phyloP scores from a whole-genome alignment of 768 basidiomycete species.

The Boletus sp. region DNA sequence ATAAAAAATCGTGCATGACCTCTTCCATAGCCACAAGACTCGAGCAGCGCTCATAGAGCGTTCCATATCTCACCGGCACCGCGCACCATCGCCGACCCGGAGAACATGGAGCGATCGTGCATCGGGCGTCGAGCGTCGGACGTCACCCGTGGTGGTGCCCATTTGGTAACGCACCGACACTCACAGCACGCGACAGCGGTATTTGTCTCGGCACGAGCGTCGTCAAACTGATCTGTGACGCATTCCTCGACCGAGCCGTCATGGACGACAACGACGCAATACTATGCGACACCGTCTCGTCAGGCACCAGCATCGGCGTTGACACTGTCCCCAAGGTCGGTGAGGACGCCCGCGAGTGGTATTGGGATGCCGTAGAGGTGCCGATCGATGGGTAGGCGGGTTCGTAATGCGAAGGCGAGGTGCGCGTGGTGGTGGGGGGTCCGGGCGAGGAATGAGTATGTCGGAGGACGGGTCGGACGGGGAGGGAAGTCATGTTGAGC shows the following conservation, averaged over 20 bases:
- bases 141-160: constrained; percentile 11
- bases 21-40: background rate
- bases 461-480: constrained; percentile 14
- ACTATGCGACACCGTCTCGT: constrained; percentile 27
- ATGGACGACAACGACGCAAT: constrained; percentile 41
- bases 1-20: too few species aligned
- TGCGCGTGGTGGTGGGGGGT: constrained; percentile 10
- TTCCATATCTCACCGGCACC: background rate
- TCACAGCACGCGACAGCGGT: constrained; percentile 36
- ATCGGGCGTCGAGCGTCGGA: background rate
- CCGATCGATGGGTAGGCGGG: constrained; percentile 23
- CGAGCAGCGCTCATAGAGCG: background rate
- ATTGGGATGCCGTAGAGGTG: constrained; percentile 33
- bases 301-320: constrained; percentile 6
- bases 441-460: constrained; percentile 21
- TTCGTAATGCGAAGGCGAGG: constrained; percentile 16
- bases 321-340: constrained; percentile 18
- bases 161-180: constrained; percentile 15
- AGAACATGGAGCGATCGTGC: background rate
- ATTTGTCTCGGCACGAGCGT: constrained; percentile 47
- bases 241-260: constrained; percentile 58
- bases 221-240: constrained; percentile 61
- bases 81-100: background rate
- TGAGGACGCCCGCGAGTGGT: constrained; percentile 32
- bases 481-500: constrained; percentile 9